Conservation (phyloP, 768 basidiomycete genomes). For the Pleurotus tuoliensis region DNA sequence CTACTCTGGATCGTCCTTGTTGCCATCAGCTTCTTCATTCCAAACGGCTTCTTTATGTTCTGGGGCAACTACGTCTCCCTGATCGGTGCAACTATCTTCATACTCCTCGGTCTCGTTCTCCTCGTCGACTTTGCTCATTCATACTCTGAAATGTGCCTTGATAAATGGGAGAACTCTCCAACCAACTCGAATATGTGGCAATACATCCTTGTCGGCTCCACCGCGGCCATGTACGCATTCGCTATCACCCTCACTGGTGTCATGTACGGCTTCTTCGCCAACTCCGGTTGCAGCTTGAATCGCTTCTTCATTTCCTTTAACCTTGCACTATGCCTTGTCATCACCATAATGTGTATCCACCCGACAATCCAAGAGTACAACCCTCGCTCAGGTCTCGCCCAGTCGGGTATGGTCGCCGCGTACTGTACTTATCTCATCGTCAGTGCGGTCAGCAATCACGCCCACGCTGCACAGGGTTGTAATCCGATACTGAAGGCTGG, state of each 20-base stretch:
- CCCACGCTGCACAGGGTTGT: conserved; percentile 67
- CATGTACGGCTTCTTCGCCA: conserved; percentile 89
- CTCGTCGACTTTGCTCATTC: conserved; percentile 98
- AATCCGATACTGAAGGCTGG: conserved; percentile 78
- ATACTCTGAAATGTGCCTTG: conserved; percentile 95
- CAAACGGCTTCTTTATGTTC: conserved; percentile 96
- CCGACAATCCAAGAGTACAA: conserved; percentile 89
- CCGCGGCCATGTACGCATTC: conserved; percentile 81
- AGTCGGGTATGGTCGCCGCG: conserved; percentile 94
- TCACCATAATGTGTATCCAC: conserved; percentile 79
- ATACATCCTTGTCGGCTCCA: conserved; percentile 91
- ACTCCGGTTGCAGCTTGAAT: conserved; percentile 84
- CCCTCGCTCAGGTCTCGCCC: conserved; percentile 91
- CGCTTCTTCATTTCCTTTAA: conserved; percentile 98
- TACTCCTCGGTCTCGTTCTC: conserved; percentile 93
- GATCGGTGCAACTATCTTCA: conserved; percentile 91
- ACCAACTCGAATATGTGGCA: conserved; percentile 86
- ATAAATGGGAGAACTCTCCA: conserved; percentile 85
- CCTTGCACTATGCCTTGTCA: conserved; percentile 71
- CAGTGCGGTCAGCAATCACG: conserved; percentile 91
- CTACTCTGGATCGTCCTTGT: conserved; percentile 84
- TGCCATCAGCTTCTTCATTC: conserved; percentile 86
- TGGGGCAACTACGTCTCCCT: conserved; percentile 94
- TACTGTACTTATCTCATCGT: conserved; percentile 96
- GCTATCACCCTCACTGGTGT: conserved; percentile 84